Evolutionary conservation across 2,329 filamentous ascomycete species (phyloP), one percentile per base, ranked within the genome.

Genomic region (Nemania serpens): DNA sequence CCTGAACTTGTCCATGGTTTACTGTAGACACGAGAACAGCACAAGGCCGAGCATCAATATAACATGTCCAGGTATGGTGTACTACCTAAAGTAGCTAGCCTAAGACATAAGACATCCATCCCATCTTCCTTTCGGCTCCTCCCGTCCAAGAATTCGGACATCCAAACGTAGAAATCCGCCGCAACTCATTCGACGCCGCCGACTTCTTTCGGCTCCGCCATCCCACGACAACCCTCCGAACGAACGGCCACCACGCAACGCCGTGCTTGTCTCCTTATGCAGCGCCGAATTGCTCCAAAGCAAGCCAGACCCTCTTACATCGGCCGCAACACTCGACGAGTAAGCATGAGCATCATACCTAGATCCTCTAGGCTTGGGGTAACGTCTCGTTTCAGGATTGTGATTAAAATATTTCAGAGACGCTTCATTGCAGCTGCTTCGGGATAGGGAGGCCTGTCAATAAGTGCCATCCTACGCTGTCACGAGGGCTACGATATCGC

Each of bases 111-210:
- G 33, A 51, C 50, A 48, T 45, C 33, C 48, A 17, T 51, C 45
- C 39, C 33, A 54, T 39, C 36, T 39, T 41, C 18, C n/a, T 53
- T 41, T 63, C 62, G 59, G 59, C 41, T 62, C 43, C 52, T 64
- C 52, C 62, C 59, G 62, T 54, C 46, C 46, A 18, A 52, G 34
- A 29, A 51, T 25, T 62, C 62, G 59, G 62, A 65, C 56, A 15
- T 65, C 62, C 62, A 55, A 65, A 65, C 52, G 49, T 20, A 65
- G 62, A 65, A 59, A 65, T 59, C 62, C 59, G 59, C 62, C 54
- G 18, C 50, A 46, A 49, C 25, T 48, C 29, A 10, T 18, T 20
- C 22, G 18, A 20, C 46, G 34, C 39, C 45, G 52, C 54, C 58
- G 54, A 51, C 34, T 51, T 36, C 55, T 55, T 55, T 50, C 50